These are phyloP conservation scores for Stentor roeselii DNA, from an alignment of 73 alveolate genomes.

Conservation along the genomic window DNA sequence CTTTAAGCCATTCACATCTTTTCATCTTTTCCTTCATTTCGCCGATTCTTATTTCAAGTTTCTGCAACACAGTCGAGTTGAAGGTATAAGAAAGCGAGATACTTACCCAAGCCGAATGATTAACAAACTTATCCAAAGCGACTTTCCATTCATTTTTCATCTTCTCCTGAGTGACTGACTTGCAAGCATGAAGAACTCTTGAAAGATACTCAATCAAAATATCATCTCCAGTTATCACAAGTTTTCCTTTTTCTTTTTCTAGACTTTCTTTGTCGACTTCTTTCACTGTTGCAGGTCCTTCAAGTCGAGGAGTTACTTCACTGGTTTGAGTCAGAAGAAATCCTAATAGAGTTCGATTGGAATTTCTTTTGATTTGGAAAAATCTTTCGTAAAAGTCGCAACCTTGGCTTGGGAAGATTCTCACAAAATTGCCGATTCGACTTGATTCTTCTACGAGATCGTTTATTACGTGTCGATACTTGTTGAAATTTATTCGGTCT, in stretches of 20 bases:
- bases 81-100: constrained; percentile 15
- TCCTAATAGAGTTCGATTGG: too few relatives aligned
- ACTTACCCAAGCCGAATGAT: constrained; percentile 47
- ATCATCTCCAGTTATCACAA: constrained; percentile 57
- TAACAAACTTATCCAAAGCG: constrained; percentile 38
- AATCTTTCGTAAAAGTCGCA: too few relatives aligned
- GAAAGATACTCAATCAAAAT: constrained; percentile 45
- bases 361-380: neutral
- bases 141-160: constrained; percentile 36
- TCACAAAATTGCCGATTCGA: too few relatives aligned
- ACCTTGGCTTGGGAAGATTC: too few relatives aligned
- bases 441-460: too few relatives aligned
- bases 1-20: constrained; percentile 30
- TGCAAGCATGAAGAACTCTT: constrained; percentile 31
- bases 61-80: constrained; percentile 20
- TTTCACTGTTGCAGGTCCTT: constrained; percentile 23
- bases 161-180: constrained; percentile 18
- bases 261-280: constrained; percentile 41
- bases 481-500: too few relatives aligned
- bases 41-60: constrained; percentile 50
- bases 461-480: too few relatives aligned
- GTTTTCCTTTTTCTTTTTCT: constrained; percentile 37
- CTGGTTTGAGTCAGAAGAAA: too few relatives aligned
- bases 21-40: constrained; percentile 60
- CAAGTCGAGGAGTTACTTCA: constrained; percentile 12